Evolutionary conservation across 75 land plant genomes (phyloP), one percentile per base, ranked within the genome.

Genomic region (Isoetes taiwanensis): DNA sequence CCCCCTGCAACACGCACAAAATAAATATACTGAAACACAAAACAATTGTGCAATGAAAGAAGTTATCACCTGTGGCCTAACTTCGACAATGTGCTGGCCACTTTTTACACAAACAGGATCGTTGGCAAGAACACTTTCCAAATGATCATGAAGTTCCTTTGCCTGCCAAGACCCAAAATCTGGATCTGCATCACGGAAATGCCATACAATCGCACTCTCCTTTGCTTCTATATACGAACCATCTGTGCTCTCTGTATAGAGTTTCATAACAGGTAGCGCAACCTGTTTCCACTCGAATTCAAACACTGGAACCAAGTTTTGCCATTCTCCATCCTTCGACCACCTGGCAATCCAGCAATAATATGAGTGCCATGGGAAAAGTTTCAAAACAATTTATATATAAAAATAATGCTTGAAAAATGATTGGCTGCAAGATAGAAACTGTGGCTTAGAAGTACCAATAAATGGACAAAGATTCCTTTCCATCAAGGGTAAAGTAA

Each of bases 11-110:
- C n/a, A n/a, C n/a, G n/a, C n/a, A n/a, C n/a, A n/a, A n/a, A n/a
- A n/a, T n/a, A n/a, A n/a, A n/a, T n/a, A n/a, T n/a, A n/a, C n/a
- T n/a, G n/a, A n/a, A n/a, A n/a, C n/a, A n/a, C n/a, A n/a, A n/a
- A n/a, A n/a, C n/a, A n/a, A n/a, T n/a, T n/a, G n/a, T n/a, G n/a
- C n/a, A n/a, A n/a, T n/a, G n/a, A n/a, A n/a, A n/a, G 38, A 9
- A n/a, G n/a, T n/a, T n/a, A n/a, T n/a, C n/a, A 84, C 93, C 84
- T 86, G 93, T 12, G 93, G 93, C 58, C 75, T 86, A 19, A 84
- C 93, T 78, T 86, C 89, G 3, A 86, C 84, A 65, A 80, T 70
- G 54, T 73, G 71, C 17, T 75, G 81, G 28, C 93, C 82, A 61
- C 81, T 80, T 70, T 78, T 86, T 41, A 86, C 90, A 19, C 77